Evolutionary conservation across 2,329 filamentous ascomycete species (phyloP).

Genomic region (Colletotrichum costaricense): DNA sequence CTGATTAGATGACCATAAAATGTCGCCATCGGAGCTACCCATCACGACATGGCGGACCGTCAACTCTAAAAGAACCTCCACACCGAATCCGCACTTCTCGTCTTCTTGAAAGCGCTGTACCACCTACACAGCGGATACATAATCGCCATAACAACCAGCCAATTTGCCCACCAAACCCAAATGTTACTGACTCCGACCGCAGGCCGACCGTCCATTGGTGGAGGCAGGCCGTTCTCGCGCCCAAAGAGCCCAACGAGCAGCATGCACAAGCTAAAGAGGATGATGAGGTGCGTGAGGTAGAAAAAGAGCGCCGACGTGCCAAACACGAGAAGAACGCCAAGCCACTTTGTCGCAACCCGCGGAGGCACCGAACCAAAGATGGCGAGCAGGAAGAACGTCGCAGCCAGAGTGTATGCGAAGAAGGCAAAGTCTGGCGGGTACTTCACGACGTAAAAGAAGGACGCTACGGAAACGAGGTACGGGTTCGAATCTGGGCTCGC

Average conservation of each 20-base stretch:
- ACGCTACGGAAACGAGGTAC: constrained; percentile 52
- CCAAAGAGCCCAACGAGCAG: constrained; percentile 47
- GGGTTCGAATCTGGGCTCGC: constrained; percentile 47
- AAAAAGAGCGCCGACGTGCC: constrained; percentile 61
- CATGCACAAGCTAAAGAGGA: constrained; percentile 44
- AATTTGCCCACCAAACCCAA: constrained; percentile 50
- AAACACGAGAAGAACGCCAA: constrained; percentile 53
- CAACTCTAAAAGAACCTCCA: constrained; percentile 57
- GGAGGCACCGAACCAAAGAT: constrained; percentile 49
- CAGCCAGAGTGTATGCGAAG: constrained; percentile 53
- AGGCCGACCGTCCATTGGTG: constrained; percentile 40
- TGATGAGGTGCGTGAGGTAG: constrained; percentile 52
- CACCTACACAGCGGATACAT: constrained; percentile 54
- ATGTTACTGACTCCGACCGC: constrained; percentile 50
- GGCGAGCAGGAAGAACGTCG: constrained; percentile 52
- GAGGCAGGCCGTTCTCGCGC: constrained; percentile 42
- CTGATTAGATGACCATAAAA: background rate
- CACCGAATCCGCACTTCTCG: constrained; percentile 53
- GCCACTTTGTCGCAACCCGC: constrained; percentile 39
- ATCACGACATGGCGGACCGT: constrained; percentile 5
- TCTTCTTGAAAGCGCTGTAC: constrained; percentile 57
- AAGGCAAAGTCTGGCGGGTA: constrained; percentile 60
- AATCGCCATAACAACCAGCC: constrained; percentile 47
- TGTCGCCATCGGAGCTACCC: constrained; percentile 6
- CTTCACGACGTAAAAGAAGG: constrained; percentile 60